These are phyloP conservation scores for Barnettozyma californica DNA, from an alignment of 805 yeast species.

Conservation along the genomic window DNA sequence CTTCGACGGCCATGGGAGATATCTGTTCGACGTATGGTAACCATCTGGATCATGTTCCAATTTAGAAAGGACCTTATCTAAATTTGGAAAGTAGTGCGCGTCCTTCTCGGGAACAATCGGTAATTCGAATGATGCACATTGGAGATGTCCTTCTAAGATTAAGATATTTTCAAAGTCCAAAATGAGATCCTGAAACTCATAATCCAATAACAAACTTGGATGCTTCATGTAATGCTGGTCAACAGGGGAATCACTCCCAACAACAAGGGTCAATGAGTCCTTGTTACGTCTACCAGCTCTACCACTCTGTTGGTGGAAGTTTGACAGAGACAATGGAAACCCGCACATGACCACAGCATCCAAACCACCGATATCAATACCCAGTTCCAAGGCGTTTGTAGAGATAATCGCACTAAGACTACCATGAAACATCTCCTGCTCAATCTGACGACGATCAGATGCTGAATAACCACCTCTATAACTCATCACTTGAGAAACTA, in stretches of 20 bases:
- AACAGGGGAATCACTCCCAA: conserved; percentile 78
- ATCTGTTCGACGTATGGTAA: conserved; percentile 52
- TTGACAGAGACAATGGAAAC: conserved; percentile 82
- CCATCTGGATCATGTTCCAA: conserved; percentile 38
- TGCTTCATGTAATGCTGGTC: conserved; percentile 79
- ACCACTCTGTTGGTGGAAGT: conserved; percentile 93
- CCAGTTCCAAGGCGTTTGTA: conserved; percentile 92
- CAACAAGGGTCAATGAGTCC: conserved; percentile 80
- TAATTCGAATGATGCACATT: conserved; percentile 88
- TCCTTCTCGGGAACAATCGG: conserved; percentile 58
- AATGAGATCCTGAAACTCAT: conserved; percentile 52
- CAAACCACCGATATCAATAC: conserved; percentile 88
- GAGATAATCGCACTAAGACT: conserved; percentile 82
- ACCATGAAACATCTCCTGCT: conserved; percentile 85
- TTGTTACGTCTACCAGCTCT: conserved; percentile 88
- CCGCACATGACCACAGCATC: conserved; percentile 93
- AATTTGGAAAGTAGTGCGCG: conserved; percentile 43
- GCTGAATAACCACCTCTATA: conserved; percentile 95
- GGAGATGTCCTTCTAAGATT: conserved; percentile 77
- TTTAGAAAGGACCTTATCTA: conserved; percentile 26
- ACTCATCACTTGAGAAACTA: conserved; percentile 71
- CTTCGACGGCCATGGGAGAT: conserved; percentile 77
- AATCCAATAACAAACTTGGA: conserved; percentile 51
- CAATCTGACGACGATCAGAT: conserved; percentile 80
- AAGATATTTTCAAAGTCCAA: conserved; percentile 56